These are phyloP conservation scores for Backusella sp. DNA, from an alignment of 192 early-diverging fungal genomes.

Conservation along the genomic window DNA sequence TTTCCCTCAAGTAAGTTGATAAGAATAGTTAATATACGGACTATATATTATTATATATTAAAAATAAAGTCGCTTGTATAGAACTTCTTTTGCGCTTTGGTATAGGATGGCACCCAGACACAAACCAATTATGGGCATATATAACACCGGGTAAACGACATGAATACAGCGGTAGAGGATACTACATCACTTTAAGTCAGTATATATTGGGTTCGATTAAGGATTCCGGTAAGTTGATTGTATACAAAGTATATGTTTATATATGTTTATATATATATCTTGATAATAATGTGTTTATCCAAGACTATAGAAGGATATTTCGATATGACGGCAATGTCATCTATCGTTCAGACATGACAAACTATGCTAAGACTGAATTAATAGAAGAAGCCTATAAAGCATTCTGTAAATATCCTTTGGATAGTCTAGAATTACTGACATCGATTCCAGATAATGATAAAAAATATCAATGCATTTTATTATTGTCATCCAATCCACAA, in stretches of 20 bases:
- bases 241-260: not conserved
- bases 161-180: constrained; percentile 15
- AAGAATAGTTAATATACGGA: not conserved
- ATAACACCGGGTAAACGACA: constrained; percentile 7
- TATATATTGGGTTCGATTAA: not conserved
- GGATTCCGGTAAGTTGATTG: not conserved
- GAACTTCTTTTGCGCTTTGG: constrained; percentile 19
- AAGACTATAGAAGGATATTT: not conserved
- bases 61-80: not conserved
- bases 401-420: not conserved
- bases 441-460: not conserved
- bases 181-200: constrained; percentile 6
- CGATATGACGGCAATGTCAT: not conserved
- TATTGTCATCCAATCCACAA: not conserved
- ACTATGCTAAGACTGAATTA: not conserved
- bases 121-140: constrained; percentile 16
- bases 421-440: not conserved
- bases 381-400: not conserved
- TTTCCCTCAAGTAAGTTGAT: constrained; percentile 17
- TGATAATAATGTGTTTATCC: not conserved
- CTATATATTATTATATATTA: no score
- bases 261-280: not conserved
- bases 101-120: constrained; percentile 7
- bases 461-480: constrained; percentile 10
- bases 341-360: constrained; percentile 18